A percentile compares a stretch with the other conserved stretches of the same genome.
Evolutionary conservation across 139 green algal genomes (phyloP).

Genomic region (Edaphochlamys debaryana): DNA sequence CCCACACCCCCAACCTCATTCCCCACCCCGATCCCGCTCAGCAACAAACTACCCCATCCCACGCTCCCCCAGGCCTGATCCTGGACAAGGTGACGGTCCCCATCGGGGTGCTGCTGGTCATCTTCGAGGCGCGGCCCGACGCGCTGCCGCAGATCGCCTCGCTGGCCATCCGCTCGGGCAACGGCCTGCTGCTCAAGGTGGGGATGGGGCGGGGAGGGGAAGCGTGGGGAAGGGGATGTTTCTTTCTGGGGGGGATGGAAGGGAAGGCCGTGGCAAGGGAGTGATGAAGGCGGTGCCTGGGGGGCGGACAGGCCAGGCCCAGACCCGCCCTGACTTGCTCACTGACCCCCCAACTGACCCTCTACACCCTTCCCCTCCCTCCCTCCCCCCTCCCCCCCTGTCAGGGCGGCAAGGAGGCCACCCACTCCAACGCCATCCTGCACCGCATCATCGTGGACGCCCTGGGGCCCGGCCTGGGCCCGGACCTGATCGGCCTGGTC

Average conservation of each 20-base stretch:
- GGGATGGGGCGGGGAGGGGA: neutral
- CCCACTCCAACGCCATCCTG: constrained; percentile 83
- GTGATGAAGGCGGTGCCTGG: neutral
- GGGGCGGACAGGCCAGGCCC: too few species aligned
- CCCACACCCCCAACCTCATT: too few species aligned
- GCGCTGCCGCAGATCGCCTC: constrained; percentile 94
- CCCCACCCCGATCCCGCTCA: too few species aligned
- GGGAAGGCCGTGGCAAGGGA: neutral
- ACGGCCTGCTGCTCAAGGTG: constrained; percentile 91
- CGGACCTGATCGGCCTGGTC: constrained; percentile 90
- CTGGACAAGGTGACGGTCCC: constrained; percentile 93
- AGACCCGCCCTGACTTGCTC: too few species aligned
- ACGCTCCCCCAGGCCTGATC: constrained; percentile 67
- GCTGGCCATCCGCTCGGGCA: constrained; percentile 87
- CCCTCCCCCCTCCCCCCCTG: neutral
- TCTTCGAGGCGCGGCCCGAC: constrained; percentile 98
- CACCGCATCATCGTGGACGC: constrained; percentile 81
- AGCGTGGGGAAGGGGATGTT: too few species aligned
- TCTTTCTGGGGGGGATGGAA: too few species aligned
- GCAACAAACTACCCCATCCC: too few species aligned
- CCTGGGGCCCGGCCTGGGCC: constrained; percentile 53
- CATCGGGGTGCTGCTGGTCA: constrained; percentile 98
- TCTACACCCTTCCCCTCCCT: neutral
- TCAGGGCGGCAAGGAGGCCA: constrained; percentile 95
- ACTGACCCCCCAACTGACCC: too few species aligned